A percentile compares a stretch with the other conserved stretches of the same genome.
Evolutionary conservation across 257 asterid genomes (phyloP).

Genomic region (Nicotiana sylvestris): DNA sequence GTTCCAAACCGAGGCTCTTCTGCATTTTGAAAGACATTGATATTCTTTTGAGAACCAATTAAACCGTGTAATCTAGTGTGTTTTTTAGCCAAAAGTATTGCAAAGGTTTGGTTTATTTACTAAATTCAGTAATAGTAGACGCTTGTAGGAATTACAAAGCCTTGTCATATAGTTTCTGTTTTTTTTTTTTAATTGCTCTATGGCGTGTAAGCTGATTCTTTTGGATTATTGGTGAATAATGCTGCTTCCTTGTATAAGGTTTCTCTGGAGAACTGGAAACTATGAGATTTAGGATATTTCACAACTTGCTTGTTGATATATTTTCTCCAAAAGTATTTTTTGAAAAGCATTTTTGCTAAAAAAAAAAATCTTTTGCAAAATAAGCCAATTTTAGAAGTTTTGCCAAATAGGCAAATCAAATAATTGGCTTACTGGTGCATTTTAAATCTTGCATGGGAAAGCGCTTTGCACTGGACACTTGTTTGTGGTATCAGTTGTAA

Average conservation of each 20-base stretch:
- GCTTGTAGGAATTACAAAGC: constrained; percentile 3
- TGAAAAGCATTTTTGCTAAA: too few relatives aligned
- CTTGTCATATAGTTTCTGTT: neutral
- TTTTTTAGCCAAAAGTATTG: neutral
- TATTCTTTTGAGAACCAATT: constrained; percentile 33
- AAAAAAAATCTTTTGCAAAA: too few relatives aligned
- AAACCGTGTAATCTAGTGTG: constrained; percentile 15
- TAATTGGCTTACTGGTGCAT: too few relatives aligned
- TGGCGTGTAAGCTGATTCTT: constrained; percentile 16
- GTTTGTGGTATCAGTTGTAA: too few relatives aligned
- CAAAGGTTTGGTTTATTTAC: constrained; percentile 8
- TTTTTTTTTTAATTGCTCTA: neutral
- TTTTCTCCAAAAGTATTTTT: too few relatives aligned
- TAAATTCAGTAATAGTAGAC: constrained; percentile 16
- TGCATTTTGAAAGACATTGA: constrained; percentile 23
- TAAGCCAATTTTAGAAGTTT: too few relatives aligned
- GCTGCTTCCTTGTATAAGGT: neutral
- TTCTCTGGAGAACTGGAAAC: neutral
- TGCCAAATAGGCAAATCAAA: too few relatives aligned
- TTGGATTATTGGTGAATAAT: constrained; percentile 14
- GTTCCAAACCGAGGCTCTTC: constrained; percentile 30
- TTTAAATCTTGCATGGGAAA: too few relatives aligned
- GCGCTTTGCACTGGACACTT: too few relatives aligned
- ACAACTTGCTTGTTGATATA: too few relatives aligned
- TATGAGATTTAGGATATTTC: too few relatives aligned